Conservation (phyloP, 2,329 filamentous ascomycete species). For the Ophiostoma tasmaniense region DNA sequence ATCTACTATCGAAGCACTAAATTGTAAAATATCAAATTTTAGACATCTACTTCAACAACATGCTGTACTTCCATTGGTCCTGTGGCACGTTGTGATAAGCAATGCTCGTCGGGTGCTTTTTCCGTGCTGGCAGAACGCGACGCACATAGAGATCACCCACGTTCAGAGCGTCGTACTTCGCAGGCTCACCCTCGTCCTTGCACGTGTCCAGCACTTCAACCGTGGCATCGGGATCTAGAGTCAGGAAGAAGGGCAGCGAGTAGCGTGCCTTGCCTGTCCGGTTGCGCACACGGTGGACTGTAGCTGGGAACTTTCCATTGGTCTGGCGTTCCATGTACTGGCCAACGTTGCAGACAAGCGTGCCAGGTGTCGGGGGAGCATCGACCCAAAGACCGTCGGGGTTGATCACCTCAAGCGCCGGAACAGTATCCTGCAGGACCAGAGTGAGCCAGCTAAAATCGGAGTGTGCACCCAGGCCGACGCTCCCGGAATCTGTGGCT, state of each 20-base stretch:
- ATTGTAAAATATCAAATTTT: neutral
- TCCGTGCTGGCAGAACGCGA: constrained; percentile 3
- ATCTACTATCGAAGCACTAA: neutral
- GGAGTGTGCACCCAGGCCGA: constrained; percentile 39
- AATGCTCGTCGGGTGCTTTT: constrained; percentile 13
- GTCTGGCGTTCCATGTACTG: constrained; percentile 44
- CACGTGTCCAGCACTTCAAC: constrained; percentile 1
- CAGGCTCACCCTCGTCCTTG: neutral
- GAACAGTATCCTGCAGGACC: constrained; percentile 35
- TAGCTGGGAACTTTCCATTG: constrained; percentile 40
- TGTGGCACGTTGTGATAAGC: constrained; percentile 4
- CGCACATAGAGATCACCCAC: neutral
- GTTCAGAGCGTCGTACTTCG: constrained; percentile 2
- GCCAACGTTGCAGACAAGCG: constrained; percentile 43
- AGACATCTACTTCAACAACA: constrained; percentile 5
- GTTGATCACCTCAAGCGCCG: constrained; percentile 35
- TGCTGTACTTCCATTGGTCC: constrained; percentile 8
- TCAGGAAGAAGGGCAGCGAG: constrained; percentile 50
- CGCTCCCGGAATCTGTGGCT: constrained; percentile 12
- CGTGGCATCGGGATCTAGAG: constrained; percentile 35
- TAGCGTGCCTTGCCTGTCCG: constrained; percentile 34
- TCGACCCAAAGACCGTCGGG: constrained; percentile 31
- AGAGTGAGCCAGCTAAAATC: constrained; percentile 43
- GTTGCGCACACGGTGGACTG: constrained; percentile 44
- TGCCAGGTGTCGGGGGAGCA: constrained; percentile 13